Base-by-base conservation (phyloP, 2,329 filamentous ascomycete species). In the Diaporthe citri region DNA sequence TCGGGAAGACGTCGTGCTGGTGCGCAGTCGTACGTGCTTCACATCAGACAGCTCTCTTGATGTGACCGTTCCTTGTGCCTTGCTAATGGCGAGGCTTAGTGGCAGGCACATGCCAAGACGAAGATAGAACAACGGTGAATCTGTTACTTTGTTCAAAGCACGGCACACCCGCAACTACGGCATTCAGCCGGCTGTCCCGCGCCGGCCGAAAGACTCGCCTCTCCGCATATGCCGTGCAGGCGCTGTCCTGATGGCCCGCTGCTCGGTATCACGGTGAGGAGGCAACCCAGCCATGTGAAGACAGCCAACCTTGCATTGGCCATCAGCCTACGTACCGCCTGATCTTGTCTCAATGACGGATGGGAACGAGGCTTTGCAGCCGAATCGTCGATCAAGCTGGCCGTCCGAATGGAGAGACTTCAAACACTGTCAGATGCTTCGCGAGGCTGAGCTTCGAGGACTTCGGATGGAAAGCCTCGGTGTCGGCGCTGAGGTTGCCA, bases 351-450 rank as follows among this genome's bases (percentile, higher is more conserved):
- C 46, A 17, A 43, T 55, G 20, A 51, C 31, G 36, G 15, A 31
- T 28, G n/a, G 34, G 34, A 39, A 52, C 22, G 22, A 31, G 34
- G 28, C 9, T 25, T 41, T 39, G n/a, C 34, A 52, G 31, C 34
- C n/a, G 34, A 22, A 41, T 55, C 64, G 64, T 69, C 64, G 48
- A 69, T 55, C 64, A 69, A 69, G 64, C 64, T 69, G 31, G 34
- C 34, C 34, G 34, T 41, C 48, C 48, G 34, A 41, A 69, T 55
- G 13, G 60, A 31, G 43, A 55, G 34, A 52, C 64, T 31, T 55
- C 64, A 55, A 55, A 69, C 64, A 55, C 17, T 55, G 64, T 41
- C 64, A 69, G 51, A n/a, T 69, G 48, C 64, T 55, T 55, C 48
- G 48, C 64, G 48, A 69, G 64, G 64, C 64, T 72, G 57, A 52